Conservation (phyloP, 768 basidiomycete genomes). For the Tephrocybe sp. region DNA sequence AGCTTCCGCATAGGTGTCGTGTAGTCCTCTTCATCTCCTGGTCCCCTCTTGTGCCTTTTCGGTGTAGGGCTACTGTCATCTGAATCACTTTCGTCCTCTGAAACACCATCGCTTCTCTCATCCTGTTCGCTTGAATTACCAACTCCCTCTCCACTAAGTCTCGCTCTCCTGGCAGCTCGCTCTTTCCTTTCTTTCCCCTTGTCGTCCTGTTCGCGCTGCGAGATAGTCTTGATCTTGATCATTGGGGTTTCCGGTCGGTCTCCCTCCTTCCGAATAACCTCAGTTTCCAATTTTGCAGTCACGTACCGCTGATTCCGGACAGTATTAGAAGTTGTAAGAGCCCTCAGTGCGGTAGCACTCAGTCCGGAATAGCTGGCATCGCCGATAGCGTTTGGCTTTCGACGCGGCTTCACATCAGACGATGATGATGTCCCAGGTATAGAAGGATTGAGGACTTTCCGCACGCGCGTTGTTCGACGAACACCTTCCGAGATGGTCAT, state of each 20-base stretch:
- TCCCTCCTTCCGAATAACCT: slow-evolving; percentile 70
- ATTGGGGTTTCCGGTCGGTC: slow-evolving; percentile 74
- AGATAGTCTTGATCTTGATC: slow-evolving; percentile 68
- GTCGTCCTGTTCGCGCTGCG: slow-evolving; percentile 69
- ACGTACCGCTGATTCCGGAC: slow-evolving; percentile 67
- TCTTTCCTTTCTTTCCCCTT: slow-evolving; percentile 51
- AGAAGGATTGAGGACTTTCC: slow-evolving; percentile 38
- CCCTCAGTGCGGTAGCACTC: slow-evolving; percentile 66
- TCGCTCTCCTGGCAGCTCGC: slow-evolving; percentile 62
- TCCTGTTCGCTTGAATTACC: slow-evolving; percentile 23
- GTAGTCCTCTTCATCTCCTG: slow-evolving; percentile 84
- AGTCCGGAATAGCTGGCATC: slow-evolving; percentile 59
- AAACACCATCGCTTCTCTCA: slow-evolving; percentile 28
- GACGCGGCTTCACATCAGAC: slow-evolving; percentile 36
- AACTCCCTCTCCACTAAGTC: slow-evolving; percentile 36
- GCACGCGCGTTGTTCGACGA: slow-evolving; percentile 53
- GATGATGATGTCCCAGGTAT: slow-evolving; percentile 37
- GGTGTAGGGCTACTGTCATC: slow-evolving; percentile 19
- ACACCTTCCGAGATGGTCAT: slow-evolving; percentile 11
- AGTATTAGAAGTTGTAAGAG: slow-evolving; percentile 74
- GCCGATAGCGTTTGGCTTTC: slow-evolving; percentile 35
- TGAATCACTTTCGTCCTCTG: slow-evolving; percentile 23
- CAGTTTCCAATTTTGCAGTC: slow-evolving; percentile 61
- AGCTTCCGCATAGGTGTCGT: slow-evolving; percentile 53
- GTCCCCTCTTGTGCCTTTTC: slow-evolving; percentile 55